Conservation (phyloP, 495 filamentous ascomycete species). For the Talaromyces trachyspermus region DNA sequence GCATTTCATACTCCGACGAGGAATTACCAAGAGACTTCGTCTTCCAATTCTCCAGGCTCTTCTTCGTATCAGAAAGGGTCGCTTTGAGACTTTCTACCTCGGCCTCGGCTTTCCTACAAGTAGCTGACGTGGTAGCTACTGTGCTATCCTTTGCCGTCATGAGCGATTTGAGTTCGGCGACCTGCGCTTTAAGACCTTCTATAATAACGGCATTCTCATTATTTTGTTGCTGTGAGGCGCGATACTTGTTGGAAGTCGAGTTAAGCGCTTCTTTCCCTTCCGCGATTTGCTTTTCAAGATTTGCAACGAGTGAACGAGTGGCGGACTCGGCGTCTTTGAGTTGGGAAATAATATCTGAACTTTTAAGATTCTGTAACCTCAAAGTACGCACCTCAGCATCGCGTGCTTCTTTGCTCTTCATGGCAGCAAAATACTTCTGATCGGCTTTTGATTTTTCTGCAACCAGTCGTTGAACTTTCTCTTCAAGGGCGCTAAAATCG, state of each 20-base stretch:
- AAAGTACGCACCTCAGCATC: slow-evolving; percentile 69
- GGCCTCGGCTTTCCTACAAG: slow-evolving; percentile 63
- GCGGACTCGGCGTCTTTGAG: slow-evolving; percentile 78
- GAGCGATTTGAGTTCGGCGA: slow-evolving; percentile 63
- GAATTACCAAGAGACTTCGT: slow-evolving; percentile 70
- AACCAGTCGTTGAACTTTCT: slow-evolving; percentile 61
- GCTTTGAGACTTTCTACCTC: slow-evolving; percentile 67
- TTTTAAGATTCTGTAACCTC: slow-evolving; percentile 75
- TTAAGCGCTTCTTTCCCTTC: slow-evolving; percentile 71
- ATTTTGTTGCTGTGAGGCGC: slow-evolving; percentile 59
- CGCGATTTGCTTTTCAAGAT: slow-evolving; percentile 81
- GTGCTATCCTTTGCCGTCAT: slow-evolving; percentile 67
- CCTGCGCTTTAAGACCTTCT: slow-evolving; percentile 69
- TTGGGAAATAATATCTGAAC: slow-evolving; percentile 85
- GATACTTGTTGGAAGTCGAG: slow-evolving; percentile 57
- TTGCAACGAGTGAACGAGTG: slow-evolving; percentile 56
- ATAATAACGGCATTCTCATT: slow-evolving; percentile 58
- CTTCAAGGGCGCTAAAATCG: slow-evolving; percentile 67
- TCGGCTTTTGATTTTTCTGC: slow-evolving; percentile 95
- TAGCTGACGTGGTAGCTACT: slow-evolving; percentile 39
- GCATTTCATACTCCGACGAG: slow-evolving; percentile 71
- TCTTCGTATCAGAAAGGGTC: slow-evolving; percentile 65
- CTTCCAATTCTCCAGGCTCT: slow-evolving; percentile 74
- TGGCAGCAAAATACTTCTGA: slow-evolving; percentile 92
- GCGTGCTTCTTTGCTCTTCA: slow-evolving; percentile 84